Evolutionary conservation across 345 rosid genomes (phyloP).

Genomic region (Citrus medica): DNA sequence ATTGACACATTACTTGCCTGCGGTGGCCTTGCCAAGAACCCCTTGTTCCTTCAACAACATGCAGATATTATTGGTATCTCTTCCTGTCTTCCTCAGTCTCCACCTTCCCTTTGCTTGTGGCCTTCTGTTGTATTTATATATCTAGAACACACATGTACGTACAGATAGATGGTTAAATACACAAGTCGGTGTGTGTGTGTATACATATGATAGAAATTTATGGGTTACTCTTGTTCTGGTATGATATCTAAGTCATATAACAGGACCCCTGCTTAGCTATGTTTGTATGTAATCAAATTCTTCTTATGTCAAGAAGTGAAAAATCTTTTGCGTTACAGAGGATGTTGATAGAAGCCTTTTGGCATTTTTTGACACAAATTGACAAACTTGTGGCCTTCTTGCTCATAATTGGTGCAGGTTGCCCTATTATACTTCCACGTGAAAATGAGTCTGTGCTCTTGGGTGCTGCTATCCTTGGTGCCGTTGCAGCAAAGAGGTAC

Average conservation of each 20-base stretch:
- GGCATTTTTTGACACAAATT: neutral
- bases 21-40: conserved; percentile 84
- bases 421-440: conserved; percentile 81
- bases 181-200: neutral
- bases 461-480: conserved; percentile 95
- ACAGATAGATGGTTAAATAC: neutral
- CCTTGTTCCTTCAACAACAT: conserved; percentile 75
- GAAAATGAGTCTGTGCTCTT: conserved; percentile 86
- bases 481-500: conserved; percentile 75
- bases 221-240: neutral
- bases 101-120: neutral
- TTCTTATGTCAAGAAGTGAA: neutral
- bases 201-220: neutral
- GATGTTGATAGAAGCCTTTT: neutral
- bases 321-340: neutral
- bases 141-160: neutral
- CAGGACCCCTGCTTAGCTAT: neutral
- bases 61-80: conserved; percentile 75
- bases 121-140: neutral
- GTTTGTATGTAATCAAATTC: neutral
- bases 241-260: neutral
- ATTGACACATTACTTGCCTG: conserved; percentile 83
- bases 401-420: conserved; percentile 49
- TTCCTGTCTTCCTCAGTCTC: conserved; percentile 3
- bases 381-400: neutral